Base-by-base conservation (phyloP, 2,329 filamentous ascomycete genomes). In the Colletotrichum sp. region DNA sequence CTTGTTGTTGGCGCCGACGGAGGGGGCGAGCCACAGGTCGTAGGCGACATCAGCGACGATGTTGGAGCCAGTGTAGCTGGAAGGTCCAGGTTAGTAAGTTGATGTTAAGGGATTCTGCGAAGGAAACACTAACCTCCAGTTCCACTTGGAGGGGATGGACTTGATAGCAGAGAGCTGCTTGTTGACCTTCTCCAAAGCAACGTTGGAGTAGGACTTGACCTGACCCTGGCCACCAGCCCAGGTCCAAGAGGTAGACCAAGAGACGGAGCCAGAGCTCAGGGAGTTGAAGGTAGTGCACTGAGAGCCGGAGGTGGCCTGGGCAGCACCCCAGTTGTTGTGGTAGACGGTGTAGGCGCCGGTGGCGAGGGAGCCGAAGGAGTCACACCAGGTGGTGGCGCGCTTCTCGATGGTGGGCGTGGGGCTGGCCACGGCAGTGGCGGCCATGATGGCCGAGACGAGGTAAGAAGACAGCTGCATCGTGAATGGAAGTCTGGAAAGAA, bases 41-140 rank as follows among this genome's bases (percentile, higher is more conserved):
- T 91, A 92, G 27, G 89, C 84, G 15, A 92, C 90, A 77, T 92
- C 85, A 58, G 88, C 88, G 54, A 90, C 82, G 63, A 91, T 77
- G 71, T 80, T 78, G 61, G 81, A 82, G 75, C 87, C 88, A 6
- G 83, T 84, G 81, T 91, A 90, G 66, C 76, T 78, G 7, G 31
- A 2, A 0, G 1, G 24, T 7, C 1, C 2, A 11, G 13, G 67
- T 73, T 18, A 68, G 38, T 5, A 38, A 16, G 6, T 8, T 0
- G 8, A 1, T 2, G 0, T 0, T 16, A 4, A 8, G 3, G 12
- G 8, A 18, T 11, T 12, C 5, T 33, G 16, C 4, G 3, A 7
- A 5, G 33, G 1, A 31, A 51, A 34, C 4, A 31, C 54, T 34
- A 11, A 83, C 77, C 72, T 78, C 79, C 81, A 84, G 6, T 78